phyloP scores from a whole-genome alignment of 2,329 filamentous ascomycete genomes.

The Eutypa lata region DNA sequence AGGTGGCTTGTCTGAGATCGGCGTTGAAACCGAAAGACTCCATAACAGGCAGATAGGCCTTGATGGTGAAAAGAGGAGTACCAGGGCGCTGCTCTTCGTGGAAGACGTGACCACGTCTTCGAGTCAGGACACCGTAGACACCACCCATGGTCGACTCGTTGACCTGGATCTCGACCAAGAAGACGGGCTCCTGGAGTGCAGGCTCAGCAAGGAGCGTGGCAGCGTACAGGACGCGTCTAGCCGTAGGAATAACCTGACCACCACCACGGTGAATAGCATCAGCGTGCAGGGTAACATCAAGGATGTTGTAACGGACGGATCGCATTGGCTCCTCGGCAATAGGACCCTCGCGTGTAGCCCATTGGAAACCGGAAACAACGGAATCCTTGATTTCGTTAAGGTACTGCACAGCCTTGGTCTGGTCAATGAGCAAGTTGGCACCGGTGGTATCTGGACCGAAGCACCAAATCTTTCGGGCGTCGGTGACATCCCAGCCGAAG shows the following conservation, averaged over 20 bases:
- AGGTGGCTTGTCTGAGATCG: constrained; percentile 90
- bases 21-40: constrained; percentile 99
- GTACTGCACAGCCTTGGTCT: constrained; percentile 99
- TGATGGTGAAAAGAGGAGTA: constrained; percentile 99
- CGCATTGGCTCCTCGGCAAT: constrained; percentile 98
- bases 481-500: constrained; percentile 98
- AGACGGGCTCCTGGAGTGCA: constrained; percentile 92
- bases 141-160: constrained; percentile 98
- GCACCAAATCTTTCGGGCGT: constrained; percentile 99
- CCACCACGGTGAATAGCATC: constrained; percentile 99
- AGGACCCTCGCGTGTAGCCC: constrained; percentile 96
- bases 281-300: constrained; percentile 98
- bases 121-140: constrained; percentile 98
- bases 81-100: constrained; percentile 95
- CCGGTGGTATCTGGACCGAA: constrained; percentile 98
- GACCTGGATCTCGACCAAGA: constrained; percentile 98
- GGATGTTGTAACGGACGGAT: constrained; percentile 94
- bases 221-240: constrained; percentile 96
- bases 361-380: constrained; percentile 99
- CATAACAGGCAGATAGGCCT: constrained; percentile 93
- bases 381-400: constrained; percentile 99
- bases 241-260: constrained; percentile 97
- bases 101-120: constrained; percentile 98
- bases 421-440: constrained; percentile 97
- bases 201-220: constrained; percentile 87